phyloP scores from a whole-genome alignment of 495 filamentous ascomycete species.

The Penicillium daleae region DNA sequence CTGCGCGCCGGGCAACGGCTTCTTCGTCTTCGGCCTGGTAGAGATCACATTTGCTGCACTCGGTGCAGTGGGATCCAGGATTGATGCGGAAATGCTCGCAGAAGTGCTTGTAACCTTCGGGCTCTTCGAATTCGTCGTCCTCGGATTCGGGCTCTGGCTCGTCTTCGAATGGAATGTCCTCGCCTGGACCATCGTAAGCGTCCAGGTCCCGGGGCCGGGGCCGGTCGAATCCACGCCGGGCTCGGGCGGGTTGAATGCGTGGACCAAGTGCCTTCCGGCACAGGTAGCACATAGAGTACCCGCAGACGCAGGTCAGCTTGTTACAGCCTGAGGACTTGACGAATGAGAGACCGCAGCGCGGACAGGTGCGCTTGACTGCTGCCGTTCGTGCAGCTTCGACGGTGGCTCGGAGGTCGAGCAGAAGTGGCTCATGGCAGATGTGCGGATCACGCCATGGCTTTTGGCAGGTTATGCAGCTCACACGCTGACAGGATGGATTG shows the following conservation, averaged over 20 bases:
- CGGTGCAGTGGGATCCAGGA: constrained; percentile 69
- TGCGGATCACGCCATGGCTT: constrained; percentile 71
- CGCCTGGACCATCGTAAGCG: constrained; percentile 13
- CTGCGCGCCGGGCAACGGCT: constrained; percentile 71
- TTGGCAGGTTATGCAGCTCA: constrained; percentile 77
- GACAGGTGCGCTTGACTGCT: constrained; percentile 94
- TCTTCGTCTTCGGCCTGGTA: constrained; percentile 89
- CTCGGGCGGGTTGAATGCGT: constrained; percentile 20
- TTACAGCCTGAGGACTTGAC: constrained; percentile 94
- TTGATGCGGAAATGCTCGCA: constrained; percentile 87
- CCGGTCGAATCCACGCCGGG: constrained; percentile 8
- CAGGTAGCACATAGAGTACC: constrained; percentile 96
- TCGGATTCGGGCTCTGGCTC: constrained; percentile 21
- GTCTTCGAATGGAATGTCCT: constrained; percentile 13
- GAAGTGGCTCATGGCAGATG: constrained; percentile 64
- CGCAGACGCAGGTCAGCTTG: constrained; percentile 95
- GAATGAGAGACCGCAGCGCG: constrained; percentile 84
- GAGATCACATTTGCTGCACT: constrained; percentile 88
- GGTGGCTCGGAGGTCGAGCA: constrained; percentile 76
- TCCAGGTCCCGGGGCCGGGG: constrained; percentile 12
- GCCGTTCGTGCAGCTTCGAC: constrained; percentile 90
- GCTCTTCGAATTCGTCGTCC: constrained; percentile 46
- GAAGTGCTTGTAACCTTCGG: constrained; percentile 85
- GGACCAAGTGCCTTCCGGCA: constrained; percentile 62
- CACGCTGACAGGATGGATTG: constrained; percentile 62